Evolutionary conservation across 176 grass and related monocot species (phyloP).

Genomic region (Melocanna baccifera): DNA sequence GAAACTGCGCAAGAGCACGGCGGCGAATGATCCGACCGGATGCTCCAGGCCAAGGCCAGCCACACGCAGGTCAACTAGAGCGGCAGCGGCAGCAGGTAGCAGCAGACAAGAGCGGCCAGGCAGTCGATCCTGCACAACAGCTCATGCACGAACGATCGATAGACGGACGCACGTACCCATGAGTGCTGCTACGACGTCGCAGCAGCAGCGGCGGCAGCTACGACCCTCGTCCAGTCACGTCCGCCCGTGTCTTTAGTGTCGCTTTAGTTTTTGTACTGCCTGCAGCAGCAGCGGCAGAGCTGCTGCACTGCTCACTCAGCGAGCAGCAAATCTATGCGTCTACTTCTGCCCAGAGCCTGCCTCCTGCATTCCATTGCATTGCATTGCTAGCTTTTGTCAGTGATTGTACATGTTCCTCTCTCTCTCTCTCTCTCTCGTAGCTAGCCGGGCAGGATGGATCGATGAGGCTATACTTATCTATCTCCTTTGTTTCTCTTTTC

Average conservation of each 20-base stretch:
- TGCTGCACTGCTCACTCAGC: not conserved
- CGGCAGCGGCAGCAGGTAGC: not conserved
- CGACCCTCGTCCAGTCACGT: constrained; percentile 36
- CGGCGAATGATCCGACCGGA: not conserved
- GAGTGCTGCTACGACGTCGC: not conserved
- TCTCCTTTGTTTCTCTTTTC: not conserved
- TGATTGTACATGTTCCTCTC: not conserved
- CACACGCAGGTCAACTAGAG: constrained; percentile 26
- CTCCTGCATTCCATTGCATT: not conserved
- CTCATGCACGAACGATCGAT: not conserved
- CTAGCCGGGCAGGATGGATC: not conserved
- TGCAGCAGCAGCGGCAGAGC: not conserved
- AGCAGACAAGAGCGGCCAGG: not conserved
- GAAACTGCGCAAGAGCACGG: not conserved
- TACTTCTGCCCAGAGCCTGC: constrained; percentile 6
- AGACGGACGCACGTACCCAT: not conserved
- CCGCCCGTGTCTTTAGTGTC: constrained; percentile 30
- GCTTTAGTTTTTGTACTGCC: not conserved
- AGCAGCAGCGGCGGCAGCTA: not conserved
- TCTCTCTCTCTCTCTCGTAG: not conserved
- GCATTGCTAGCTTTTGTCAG: constrained; percentile 32
- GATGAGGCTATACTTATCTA: not conserved
- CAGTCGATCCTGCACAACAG: not conserved
- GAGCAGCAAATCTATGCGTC: constrained; percentile 34
- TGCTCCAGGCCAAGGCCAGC: not conserved